Conservation (phyloP, 768 basidiomycete species). For the Xerocomellus amylosporus region DNA sequence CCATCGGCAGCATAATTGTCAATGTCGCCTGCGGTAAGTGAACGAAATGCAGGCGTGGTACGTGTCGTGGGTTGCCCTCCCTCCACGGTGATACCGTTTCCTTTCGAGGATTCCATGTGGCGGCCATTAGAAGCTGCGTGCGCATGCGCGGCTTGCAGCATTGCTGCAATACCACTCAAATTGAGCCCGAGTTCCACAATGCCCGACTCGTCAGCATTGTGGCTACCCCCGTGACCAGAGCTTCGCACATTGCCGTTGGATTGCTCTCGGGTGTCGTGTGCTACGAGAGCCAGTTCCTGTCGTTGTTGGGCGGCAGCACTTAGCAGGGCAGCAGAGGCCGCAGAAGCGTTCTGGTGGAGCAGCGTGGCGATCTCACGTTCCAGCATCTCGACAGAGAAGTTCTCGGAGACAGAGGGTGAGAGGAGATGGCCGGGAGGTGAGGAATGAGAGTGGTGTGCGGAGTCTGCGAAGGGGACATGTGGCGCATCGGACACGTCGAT, state of each 20-base stretch:
- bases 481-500: constrained; percentile 32
- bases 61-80: constrained; percentile 56
- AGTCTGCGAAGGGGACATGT: constrained; percentile 26
- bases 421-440: constrained; percentile 30
- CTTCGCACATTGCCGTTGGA: constrained; percentile 18
- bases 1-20: constrained; percentile 22
- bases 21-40: constrained; percentile 54
- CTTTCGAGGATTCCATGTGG: constrained; percentile 45
- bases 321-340: constrained; percentile 60
- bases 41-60: constrained; percentile 75
- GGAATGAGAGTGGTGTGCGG: constrained; percentile 16
- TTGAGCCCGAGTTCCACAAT: constrained; percentile 49
- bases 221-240: constrained; percentile 7
- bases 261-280: constrained; percentile 34
- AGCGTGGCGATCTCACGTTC: constrained; percentile 76
- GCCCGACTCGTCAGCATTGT: constrained; percentile 14
- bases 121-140: constrained; percentile 51
- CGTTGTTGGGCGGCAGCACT: constrained; percentile 69
- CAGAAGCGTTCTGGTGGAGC: constrained; percentile 71
- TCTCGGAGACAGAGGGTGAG: constrained; percentile 41
- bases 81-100: constrained; percentile 44
- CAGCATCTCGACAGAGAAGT: constrained; percentile 67
- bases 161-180: constrained; percentile 68
- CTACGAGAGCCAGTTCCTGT: constrained; percentile 43
- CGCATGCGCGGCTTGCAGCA: constrained; percentile 74